Evolutionary conservation across 768 basidiomycete species (phyloP).

Genomic region (Pleurotus pulmonarius): DNA sequence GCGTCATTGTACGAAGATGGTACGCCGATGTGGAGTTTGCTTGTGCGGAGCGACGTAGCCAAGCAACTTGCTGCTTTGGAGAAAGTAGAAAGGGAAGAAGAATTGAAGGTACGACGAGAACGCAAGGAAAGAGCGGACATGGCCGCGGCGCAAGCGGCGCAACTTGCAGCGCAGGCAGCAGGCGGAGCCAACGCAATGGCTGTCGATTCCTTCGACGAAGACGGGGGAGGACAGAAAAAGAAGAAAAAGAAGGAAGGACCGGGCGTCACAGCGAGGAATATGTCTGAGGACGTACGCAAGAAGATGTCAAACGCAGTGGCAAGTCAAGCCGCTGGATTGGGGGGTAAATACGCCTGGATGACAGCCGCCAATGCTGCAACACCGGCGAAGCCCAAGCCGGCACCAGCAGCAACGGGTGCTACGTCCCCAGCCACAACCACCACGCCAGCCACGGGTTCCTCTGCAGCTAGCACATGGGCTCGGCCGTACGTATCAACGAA

Average conservation of each 20-base stretch:
- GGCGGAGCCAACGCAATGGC: constrained; percentile 25
- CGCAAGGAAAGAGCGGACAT: constrained; percentile 74
- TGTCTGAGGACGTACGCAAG: constrained; percentile 90
- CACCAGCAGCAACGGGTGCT: constrained; percentile 23
- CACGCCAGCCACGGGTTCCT: constrained; percentile 19
- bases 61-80: constrained; percentile 78
- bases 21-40: constrained; percentile 79
- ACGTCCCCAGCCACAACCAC: constrained; percentile 27
- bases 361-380: constrained; percentile 49
- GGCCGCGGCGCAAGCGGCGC: constrained; percentile 66
- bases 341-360: constrained; percentile 89
- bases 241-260: constrained; percentile 85
- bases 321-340: constrained; percentile 81
- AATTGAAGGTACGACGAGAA: constrained; percentile 68
- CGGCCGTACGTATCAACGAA: constrained; percentile 60
- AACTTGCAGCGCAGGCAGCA: constrained; percentile 53
- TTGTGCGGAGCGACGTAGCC: constrained; percentile 73
- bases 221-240: constrained; percentile 59
- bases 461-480: constrained; percentile 45
- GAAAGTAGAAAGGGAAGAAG: constrained; percentile 80
- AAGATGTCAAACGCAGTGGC: constrained; percentile 90
- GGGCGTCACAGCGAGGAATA: constrained; percentile 80
- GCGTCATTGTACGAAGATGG: constrained; percentile 64
- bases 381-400: constrained; percentile 32
- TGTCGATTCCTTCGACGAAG: constrained; percentile 34